phyloP scores from a whole-genome alignment of 495 filamentous ascomycete genomes.

The Penicillium steckii region DNA sequence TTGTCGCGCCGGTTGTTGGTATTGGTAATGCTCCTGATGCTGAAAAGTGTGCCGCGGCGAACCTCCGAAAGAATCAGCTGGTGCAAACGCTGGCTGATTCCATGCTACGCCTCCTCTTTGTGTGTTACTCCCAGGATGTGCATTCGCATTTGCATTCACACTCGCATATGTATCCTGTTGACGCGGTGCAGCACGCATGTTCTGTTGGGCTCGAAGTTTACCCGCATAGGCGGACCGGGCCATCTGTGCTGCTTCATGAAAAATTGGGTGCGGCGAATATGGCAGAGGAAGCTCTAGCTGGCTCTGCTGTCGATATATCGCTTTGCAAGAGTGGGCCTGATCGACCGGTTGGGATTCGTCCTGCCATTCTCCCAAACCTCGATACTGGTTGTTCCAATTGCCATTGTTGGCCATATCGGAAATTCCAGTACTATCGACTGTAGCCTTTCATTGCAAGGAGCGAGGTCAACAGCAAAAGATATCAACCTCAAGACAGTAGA shows the following conservation, averaged over 20 bases:
- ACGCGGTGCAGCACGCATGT: background rate
- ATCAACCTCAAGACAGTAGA: no score
- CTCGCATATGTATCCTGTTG: background rate
- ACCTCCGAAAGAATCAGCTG: no score
- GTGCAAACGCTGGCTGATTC: no score
- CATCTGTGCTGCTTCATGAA: conserved; percentile 5
- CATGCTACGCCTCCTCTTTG: no score
- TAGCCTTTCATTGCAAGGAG: background rate
- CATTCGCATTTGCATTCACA: background rate
- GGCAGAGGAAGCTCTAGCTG: background rate
- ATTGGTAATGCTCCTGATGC: background rate
- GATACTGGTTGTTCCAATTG: background rate
- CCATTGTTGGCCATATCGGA: background rate
- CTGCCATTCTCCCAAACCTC: no score
- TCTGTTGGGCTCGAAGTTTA: background rate
- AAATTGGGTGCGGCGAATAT: conserved; percentile 1
- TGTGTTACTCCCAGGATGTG: no score
- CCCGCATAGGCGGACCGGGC: conserved; percentile 2
- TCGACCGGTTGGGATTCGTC: background rate
- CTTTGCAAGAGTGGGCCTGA: background rate
- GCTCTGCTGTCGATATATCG: background rate
- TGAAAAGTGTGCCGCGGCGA: background rate
- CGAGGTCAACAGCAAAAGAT: no score
- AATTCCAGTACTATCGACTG: background rate
- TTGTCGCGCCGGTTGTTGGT: no score